Conservation (phyloP, 2,329 filamentous ascomycete species). For the Cladosporium oxysporum region DNA sequence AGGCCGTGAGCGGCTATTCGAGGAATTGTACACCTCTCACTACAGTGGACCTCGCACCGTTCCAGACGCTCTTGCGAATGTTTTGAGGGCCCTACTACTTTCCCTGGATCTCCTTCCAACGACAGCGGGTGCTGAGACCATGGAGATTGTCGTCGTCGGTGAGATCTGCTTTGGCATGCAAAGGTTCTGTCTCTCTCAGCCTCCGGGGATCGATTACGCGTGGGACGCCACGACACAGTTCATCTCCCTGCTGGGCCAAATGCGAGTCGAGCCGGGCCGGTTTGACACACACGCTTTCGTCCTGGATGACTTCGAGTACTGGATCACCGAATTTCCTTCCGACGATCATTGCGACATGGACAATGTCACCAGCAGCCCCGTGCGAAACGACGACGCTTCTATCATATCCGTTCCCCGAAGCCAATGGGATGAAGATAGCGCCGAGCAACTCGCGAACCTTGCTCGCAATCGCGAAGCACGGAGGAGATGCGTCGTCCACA, state of each 20-base stretch:
- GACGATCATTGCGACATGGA: background rate
- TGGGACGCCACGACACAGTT: background rate
- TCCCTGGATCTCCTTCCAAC: background rate
- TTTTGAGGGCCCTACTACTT: background rate
- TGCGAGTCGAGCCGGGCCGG: background rate
- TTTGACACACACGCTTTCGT: background rate
- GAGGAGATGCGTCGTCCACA: background rate
- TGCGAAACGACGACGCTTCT: background rate
- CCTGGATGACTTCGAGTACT: background rate
- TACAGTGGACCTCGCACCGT: background rate
- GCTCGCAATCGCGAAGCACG: background rate
- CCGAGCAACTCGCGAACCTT: background rate
- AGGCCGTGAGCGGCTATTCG: background rate
- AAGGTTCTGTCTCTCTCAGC: background rate
- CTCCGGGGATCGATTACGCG: background rate
- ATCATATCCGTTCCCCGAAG: background rate
- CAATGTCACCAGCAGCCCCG: background rate
- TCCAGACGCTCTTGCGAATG: background rate
- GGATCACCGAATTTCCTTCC: background rate
- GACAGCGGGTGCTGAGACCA: background rate
- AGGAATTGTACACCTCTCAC: background rate
- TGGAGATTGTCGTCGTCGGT: background rate
- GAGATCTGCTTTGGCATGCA: background rate
- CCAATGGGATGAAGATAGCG: background rate
- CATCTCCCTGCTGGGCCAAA: background rate